These are phyloP conservation scores for Coemansia sp. DNA, from an alignment of 192 early-diverging fungal species.

Conservation along the genomic window DNA sequence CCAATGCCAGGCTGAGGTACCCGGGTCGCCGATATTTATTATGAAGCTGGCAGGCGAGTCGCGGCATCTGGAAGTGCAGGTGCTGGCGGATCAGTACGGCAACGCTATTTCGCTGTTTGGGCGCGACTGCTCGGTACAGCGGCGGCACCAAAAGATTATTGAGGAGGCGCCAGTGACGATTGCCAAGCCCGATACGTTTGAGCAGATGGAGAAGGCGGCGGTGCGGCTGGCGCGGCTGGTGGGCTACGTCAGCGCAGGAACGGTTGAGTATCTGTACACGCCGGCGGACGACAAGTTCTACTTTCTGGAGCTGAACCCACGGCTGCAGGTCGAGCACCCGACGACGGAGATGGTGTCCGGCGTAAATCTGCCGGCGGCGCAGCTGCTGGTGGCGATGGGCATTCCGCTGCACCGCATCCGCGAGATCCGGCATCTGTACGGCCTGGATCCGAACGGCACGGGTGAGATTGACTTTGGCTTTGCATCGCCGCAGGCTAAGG, in stretches of 20 bases:
- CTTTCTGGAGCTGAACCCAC: constrained; percentile 97
- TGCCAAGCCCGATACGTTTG: constrained; percentile 73
- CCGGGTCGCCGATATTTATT: constrained; percentile 97
- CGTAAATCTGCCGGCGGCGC: constrained; percentile 96
- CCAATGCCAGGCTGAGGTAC: constrained; percentile 93
- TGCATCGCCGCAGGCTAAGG: constrained; percentile 63
- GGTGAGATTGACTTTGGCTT: constrained; percentile 96
- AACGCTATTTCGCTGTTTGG: constrained; percentile 99
- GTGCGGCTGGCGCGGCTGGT: constrained; percentile 91
- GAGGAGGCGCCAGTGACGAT: constrained; percentile 96
- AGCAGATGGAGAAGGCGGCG: constrained; percentile 93
- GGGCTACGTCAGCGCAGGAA: constrained; percentile 94
- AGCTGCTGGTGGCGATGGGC: constrained; percentile 98
- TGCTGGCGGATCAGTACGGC: constrained; percentile 94
- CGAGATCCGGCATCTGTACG: constrained; percentile 95
- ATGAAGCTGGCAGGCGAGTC: constrained; percentile 96
- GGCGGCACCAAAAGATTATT: constrained; percentile 98
- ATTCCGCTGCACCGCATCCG: constrained; percentile 93
- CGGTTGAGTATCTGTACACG: constrained; percentile 95
- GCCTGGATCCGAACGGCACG: constrained; percentile 80
- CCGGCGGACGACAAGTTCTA: constrained; percentile 84
- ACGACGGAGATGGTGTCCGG: constrained; percentile 99
- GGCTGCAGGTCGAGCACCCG: constrained; percentile 98
- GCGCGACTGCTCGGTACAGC: constrained; percentile 96
- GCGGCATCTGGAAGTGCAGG: constrained; percentile 95